phyloP scores from a whole-genome alignment of 208 protist species.

The Trypanosoma rangeli region DNA sequence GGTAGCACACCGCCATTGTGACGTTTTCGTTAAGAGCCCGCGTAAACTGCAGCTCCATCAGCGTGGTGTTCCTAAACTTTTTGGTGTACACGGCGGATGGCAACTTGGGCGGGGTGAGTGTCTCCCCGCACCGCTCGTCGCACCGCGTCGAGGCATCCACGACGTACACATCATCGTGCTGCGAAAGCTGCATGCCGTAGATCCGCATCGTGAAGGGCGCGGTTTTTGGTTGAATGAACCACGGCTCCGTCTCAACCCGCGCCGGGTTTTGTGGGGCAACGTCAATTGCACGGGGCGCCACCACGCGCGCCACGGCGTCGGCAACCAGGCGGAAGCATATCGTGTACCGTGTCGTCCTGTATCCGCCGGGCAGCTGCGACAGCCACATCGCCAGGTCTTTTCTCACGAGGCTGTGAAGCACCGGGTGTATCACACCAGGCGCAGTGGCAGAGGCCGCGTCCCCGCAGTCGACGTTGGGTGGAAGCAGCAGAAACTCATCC shows the following conservation, averaged over 20 bases:
- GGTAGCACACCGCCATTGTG: slow-evolving; percentile 78
- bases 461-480: slow-evolving; percentile 10
- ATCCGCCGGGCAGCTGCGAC: slow-evolving; percentile 48
- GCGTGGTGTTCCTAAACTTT: slow-evolving; percentile 42
- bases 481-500: slow-evolving; percentile 66
- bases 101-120: slow-evolving; percentile 51
- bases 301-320: slow-evolving; percentile 45
- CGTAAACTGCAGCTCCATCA: slow-evolving; percentile 46
- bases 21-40: slow-evolving; percentile 17
- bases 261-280: slow-evolving; percentile 57
- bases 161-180: slow-evolving; percentile 63
- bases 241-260: slow-evolving; percentile 41
- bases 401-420: neutral
- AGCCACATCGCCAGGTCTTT: slow-evolving; percentile 36
- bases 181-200: slow-evolving; percentile 40
- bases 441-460: neutral
- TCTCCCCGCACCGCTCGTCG: slow-evolving; percentile 63
- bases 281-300: slow-evolving; percentile 16
- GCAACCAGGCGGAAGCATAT: slow-evolving; percentile 70
- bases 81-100: slow-evolving; percentile 37
- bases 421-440: slow-evolving; percentile 7
- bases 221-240: slow-evolving; percentile 51
- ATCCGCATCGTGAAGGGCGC: slow-evolving; percentile 50
- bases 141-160: slow-evolving; percentile 51
- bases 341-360: slow-evolving; percentile 33